Evolutionary conservation across 306 rosid genomes (phyloP).

Genomic region (Cicer pinnatifidum): DNA sequence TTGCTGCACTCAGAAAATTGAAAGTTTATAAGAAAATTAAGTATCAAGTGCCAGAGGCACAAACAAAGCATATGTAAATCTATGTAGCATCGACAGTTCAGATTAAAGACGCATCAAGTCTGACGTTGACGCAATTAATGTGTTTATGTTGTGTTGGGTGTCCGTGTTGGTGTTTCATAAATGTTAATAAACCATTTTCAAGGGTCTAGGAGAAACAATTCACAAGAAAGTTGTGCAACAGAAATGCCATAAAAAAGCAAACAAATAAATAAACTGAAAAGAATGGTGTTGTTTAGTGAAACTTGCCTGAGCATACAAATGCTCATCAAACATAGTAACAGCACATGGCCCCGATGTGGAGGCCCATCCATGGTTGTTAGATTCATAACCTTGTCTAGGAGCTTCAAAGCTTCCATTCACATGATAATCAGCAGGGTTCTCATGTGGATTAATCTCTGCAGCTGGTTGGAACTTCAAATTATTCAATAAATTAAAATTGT

Average conservation of each 20-base stretch:
- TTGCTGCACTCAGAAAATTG: slow-evolving; percentile 49
- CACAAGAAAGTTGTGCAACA: too few relatives aligned
- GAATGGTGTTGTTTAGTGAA: neutral
- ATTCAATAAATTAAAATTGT: slow-evolving; percentile 61
- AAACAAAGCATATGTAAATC: too few relatives aligned
- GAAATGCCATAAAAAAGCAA: too few relatives aligned
- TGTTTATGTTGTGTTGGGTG: too few relatives aligned
- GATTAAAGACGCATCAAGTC: neutral
- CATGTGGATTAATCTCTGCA: slow-evolving; percentile 62
- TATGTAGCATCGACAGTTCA: neutral
- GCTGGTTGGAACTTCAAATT: slow-evolving; percentile 62
- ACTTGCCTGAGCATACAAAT: slow-evolving; percentile 45
- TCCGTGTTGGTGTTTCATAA: neutral
- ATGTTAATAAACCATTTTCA: too few relatives aligned
- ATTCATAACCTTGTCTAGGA: slow-evolving; percentile 58
- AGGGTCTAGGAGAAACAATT: too few relatives aligned
- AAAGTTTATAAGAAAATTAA: too few relatives aligned
- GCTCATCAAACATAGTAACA: slow-evolving; percentile 45
- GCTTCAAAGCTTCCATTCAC: slow-evolving; percentile 68
- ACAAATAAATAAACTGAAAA: too few relatives aligned
- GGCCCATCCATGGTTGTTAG: slow-evolving; percentile 72
- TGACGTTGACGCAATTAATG: neutral
- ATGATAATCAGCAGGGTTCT: slow-evolving; percentile 62
- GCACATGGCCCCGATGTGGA: slow-evolving; percentile 72
- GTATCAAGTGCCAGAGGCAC: too few relatives aligned